Conservation (phyloP, 371 early-diverging fungal genomes). For the Apophysomyces elegans region DNA sequence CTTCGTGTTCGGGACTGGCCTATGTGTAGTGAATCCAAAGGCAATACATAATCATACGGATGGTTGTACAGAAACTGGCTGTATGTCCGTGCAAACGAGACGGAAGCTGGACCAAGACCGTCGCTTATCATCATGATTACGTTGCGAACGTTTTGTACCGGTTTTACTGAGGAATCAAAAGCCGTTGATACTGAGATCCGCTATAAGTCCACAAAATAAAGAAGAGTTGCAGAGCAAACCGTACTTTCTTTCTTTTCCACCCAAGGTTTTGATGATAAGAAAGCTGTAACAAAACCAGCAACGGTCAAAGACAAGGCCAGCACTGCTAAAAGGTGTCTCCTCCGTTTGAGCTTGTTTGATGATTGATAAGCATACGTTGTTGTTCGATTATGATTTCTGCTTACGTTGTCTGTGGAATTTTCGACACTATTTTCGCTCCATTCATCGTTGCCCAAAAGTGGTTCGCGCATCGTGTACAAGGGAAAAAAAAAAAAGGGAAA, state of each 20-base stretch:
- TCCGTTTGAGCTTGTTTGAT: not conserved
- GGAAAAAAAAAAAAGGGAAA: not conserved
- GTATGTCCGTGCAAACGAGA: slow-evolving; percentile 83
- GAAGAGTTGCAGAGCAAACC: no score
- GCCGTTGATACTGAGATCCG: not conserved
- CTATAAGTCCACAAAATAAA: not conserved
- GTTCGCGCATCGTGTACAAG: not conserved
- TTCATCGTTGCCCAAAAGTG: slow-evolving; percentile 5
- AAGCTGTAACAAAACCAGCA: not conserved
- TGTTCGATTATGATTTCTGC: not conserved
- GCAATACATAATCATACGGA: slow-evolving; percentile 43
- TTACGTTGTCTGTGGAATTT: not conserved
- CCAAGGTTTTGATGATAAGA: not conserved
- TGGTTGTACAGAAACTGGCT: slow-evolving; percentile 57
- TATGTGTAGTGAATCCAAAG: slow-evolving; percentile 83
- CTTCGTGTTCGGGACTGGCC: slow-evolving; percentile 90
- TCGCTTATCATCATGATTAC: slow-evolving; percentile 92
- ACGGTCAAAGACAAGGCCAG: not conserved
- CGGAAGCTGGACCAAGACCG: slow-evolving; percentile 89
- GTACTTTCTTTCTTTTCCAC: not conserved
- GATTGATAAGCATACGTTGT: not conserved
- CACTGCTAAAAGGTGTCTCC: not conserved
- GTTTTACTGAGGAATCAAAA: not conserved
- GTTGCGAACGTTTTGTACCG: slow-evolving; percentile 51
- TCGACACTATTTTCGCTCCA: not conserved